These are phyloP conservation scores for Diatrype stigma DNA, from an alignment of 2,329 filamentous ascomycete species.

Conservation along the genomic window DNA sequence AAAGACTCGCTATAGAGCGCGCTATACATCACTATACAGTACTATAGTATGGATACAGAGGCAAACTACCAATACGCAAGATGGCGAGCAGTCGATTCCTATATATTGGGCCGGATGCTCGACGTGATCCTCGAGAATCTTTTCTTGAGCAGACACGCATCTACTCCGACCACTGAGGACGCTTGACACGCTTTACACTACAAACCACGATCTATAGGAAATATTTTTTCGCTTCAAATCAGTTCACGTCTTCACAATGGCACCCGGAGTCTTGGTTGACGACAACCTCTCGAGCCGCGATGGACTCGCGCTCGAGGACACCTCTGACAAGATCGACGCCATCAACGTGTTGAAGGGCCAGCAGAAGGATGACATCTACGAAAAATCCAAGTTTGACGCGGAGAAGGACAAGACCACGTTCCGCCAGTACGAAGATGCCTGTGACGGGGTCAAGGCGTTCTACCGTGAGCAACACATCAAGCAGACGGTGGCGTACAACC, in stretches of 20 bases:
- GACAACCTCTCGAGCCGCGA: constrained; percentile 23
- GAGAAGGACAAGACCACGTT: constrained; percentile 77
- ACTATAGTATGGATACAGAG: no score
- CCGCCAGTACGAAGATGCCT: constrained; percentile 78
- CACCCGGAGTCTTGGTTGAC: constrained; percentile 26
- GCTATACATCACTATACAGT: not conserved
- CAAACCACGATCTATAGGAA: constrained; percentile 1
- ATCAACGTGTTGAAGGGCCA: constrained; percentile 49
- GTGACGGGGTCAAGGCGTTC: constrained; percentile 81
- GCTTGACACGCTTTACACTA: not conserved
- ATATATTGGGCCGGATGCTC: not conserved
- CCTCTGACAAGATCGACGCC: constrained; percentile 47
- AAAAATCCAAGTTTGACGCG: constrained; percentile 62
- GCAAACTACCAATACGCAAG: not conserved
- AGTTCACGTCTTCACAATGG: constrained; percentile 19
- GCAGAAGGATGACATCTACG: constrained; percentile 32
- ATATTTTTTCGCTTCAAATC: not conserved
- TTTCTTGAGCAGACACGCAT: no score
- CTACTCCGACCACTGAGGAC: no score
- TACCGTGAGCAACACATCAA: constrained; percentile 69
- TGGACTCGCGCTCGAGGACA: constrained; percentile 36
- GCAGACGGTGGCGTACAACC: constrained; percentile 80
- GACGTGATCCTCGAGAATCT: not conserved
- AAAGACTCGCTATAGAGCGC: no score
- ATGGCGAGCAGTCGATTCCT: not conserved